Evolutionary conservation across 2,329 filamentous ascomycete genomes (phyloP).

Genomic region (Hortaea sp.): DNA sequence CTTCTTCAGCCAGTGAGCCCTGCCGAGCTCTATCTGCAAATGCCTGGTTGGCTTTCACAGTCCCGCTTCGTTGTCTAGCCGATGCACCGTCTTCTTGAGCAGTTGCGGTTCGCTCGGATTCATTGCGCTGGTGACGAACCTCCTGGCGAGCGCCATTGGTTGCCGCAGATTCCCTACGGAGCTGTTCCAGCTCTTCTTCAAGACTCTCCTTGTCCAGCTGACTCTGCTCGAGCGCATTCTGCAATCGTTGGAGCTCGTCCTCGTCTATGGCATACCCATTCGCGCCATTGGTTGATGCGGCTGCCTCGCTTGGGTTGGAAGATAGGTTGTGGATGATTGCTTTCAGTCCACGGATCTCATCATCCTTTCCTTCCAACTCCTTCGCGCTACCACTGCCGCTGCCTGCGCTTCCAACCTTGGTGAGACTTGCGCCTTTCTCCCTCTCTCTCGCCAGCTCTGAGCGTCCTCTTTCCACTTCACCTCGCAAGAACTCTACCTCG

Average conservation of each 20-base stretch:
- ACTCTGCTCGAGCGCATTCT: slow-evolving; percentile 55
- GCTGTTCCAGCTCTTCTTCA: slow-evolving; percentile 75
- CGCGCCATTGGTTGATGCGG: slow-evolving; percentile 8
- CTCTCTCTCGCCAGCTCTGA: slow-evolving; percentile 80
- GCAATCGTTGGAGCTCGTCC: slow-evolving; percentile 47
- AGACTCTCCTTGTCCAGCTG: slow-evolving; percentile 75
- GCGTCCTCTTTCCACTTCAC: slow-evolving; percentile 85
- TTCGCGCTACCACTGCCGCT: slow-evolving; percentile 42
- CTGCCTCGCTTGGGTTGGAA: slow-evolving; percentile 47
- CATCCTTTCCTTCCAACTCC: slow-evolving; percentile 86
- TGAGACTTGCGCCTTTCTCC: slow-evolving; percentile 59
- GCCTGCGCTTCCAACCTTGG: slow-evolving; percentile 13
- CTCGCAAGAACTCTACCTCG: slow-evolving; percentile 89
- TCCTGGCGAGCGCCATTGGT: slow-evolving; percentile 36
- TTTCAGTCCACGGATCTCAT: slow-evolving; percentile 93
- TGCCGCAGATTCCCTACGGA: slow-evolving; percentile 28
- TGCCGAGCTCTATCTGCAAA: slow-evolving; percentile 52
- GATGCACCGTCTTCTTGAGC: slow-evolving; percentile 8
- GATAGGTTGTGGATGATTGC: slow-evolving; percentile 96
- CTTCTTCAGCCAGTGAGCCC: slow-evolving; percentile 1
- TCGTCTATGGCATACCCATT: slow-evolving; percentile 16
- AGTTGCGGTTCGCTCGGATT: slow-evolving; percentile 20
- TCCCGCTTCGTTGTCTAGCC: slow-evolving; percentile 36
- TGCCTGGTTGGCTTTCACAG: slow-evolving; percentile 53
- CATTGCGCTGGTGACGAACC: slow-evolving; percentile 26